Evolutionary conservation across 2,329 filamentous ascomycete species (phyloP).

Genomic region (Chaetomium strumarium): DNA sequence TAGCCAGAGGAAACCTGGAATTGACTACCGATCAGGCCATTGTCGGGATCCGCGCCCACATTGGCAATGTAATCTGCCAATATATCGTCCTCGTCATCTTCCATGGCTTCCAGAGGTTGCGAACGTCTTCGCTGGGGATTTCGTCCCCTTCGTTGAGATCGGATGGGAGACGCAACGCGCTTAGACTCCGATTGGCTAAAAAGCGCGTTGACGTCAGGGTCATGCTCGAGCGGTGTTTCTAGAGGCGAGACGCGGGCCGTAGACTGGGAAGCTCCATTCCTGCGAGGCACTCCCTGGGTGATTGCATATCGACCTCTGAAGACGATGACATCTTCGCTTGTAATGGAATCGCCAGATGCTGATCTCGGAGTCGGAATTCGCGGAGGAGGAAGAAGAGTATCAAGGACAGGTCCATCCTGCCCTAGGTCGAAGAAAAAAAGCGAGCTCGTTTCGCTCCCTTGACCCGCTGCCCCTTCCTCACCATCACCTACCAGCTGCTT

Average conservation of each 20-base stretch:
- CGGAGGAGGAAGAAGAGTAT: constrained; percentile 6
- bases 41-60: constrained; percentile 42
- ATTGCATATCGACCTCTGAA: constrained; percentile 41
- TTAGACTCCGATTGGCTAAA: neutral
- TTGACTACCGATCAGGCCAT: constrained; percentile 19
- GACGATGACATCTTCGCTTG: constrained; percentile 68
- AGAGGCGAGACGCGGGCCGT: neutral
- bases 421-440: constrained; percentile 36
- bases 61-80: constrained; percentile 68
- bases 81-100: constrained; percentile 44
- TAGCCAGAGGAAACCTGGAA: constrained; percentile 27
- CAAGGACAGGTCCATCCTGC: constrained; percentile 26
- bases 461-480: neutral
- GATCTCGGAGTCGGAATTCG: constrained; percentile 18
- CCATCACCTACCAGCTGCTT: neutral
- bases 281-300: constrained; percentile 3
- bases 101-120: neutral
- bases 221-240: neutral
- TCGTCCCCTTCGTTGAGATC: neutral
- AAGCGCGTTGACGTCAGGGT: neutral
- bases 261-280: neutral
- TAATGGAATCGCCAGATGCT: constrained; percentile 37
- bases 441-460: neutral
- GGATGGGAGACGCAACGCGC: neutral
- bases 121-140: neutral